Percentiles rank a stretch among this genome's conserved stretches.
Conservation (phyloP, 2,329 filamentous ascomycete species). For the Fusarium sp. region DNA sequence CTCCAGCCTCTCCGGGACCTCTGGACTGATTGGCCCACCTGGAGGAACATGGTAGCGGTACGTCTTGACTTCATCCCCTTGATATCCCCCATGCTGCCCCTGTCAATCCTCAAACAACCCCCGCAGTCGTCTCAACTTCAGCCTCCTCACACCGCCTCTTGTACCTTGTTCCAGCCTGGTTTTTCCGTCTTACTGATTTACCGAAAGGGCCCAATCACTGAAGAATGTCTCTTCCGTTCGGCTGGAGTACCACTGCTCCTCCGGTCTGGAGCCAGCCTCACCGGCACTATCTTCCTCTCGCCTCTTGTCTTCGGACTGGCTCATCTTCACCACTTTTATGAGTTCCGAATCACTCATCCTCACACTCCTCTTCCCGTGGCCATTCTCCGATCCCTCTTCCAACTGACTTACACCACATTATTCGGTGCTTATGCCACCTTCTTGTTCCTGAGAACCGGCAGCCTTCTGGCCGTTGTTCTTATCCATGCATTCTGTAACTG, state of each 20-base stretch:
- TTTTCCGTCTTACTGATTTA: conserved; percentile 17
- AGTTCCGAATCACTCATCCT: conserved; percentile 84
- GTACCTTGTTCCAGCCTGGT: conserved; percentile 18
- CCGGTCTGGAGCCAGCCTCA: conserved; percentile 65
- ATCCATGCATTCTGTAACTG: conserved; percentile 92
- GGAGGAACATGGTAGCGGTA: conserved; percentile 87
- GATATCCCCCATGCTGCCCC: conserved; percentile 22
- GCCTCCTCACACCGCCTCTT: conserved; percentile 40
- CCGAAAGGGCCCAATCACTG: conserved; percentile 79
- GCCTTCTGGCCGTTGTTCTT: conserved; percentile 74
- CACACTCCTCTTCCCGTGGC: conserved; percentile 68
- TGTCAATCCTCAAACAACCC: conserved; percentile 26
- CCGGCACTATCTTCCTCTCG: conserved; percentile 76
- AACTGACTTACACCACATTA: conserved; percentile 88
- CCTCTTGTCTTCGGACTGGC: conserved; percentile 92
- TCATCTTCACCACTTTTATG: conserved; percentile 95
- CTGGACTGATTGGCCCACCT: conserved; percentile 77
- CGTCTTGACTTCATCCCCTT: conserved; percentile 44
- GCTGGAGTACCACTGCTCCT: conserved; percentile 84
- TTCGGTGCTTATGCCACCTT: conserved; percentile 96
- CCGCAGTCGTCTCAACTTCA: conserved; percentile 32
- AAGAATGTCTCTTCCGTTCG: conserved; percentile 93
- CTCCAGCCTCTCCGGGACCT: conserved; percentile 64
- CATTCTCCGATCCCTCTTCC: conserved; percentile 76
- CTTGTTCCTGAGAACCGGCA: conserved; percentile 84